Base-by-base conservation (phyloP, 257 asterid species). In the Euphrasia confusa region DNA sequence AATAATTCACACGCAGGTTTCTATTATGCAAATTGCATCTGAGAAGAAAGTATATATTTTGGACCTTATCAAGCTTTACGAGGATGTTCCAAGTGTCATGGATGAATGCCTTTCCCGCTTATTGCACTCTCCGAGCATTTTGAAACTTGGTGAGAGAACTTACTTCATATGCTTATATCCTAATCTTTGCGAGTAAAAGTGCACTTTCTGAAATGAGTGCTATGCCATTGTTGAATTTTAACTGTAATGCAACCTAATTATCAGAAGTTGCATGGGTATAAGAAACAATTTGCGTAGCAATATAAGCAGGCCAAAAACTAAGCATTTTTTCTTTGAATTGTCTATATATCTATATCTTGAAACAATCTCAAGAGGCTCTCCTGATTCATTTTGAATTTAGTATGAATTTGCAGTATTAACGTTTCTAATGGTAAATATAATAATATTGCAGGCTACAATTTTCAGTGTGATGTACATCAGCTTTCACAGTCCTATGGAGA, bases 11-110 rank as follows among this genome's bases (percentile, higher is more conserved):
- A 50, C 70, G 73, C 85, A 93, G 99, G 99, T 93, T 49, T 93
- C 97, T 48, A 93, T 93, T 72, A 83, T 93, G 87, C 99, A 93
- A 86, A 87, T 93, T 71, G 95, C 99, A 55, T 80, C 96, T 24
- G 92, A 82, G 68, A 77, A 79, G 77, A 85, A 74, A 82, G 99
- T 81, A 66, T 93, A 80, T 63, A 85, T 89, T 74, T 70, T 89
- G 24, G 99, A 93, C 79, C 93, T 93, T 58, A 87, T 93, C 83
- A 89, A 82, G 78, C 80, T 93, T 57, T 67, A 82, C 71, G 74
- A 67, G 26, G 89, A 85, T 56, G 80, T 65, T 65, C 90, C 96
- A 7, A 76, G 74, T 72, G 70, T 77, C 61, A 81, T 93, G 42
- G 88, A 93, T 72, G 77, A 89, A 64, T 87, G 95, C 78, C 93